Evolutionary conservation across 768 basidiomycete species (phyloP).

Genomic region (Termitomyces sp.): DNA sequence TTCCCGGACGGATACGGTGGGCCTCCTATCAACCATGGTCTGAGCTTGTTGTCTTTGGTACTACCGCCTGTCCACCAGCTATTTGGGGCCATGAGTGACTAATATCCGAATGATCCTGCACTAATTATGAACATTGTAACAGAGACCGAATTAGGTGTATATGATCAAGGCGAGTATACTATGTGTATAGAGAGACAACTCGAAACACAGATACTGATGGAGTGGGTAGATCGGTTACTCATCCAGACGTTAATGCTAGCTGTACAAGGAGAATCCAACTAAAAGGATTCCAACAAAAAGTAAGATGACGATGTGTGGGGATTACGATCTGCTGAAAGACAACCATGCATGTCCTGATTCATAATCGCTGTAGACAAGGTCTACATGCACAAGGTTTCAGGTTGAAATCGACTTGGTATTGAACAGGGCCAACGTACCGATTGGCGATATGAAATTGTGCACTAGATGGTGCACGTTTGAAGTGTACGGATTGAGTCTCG

Average conservation of each 20-base stretch:
- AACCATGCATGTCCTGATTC: conserved; percentile 21
- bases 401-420: neutral
- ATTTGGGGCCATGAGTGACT: too few relatives aligned
- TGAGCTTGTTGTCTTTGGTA: too few relatives aligned
- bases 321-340: conserved; percentile 28
- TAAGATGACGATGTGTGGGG: neutral
- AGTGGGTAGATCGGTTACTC: neutral
- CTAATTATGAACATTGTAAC: too few relatives aligned
- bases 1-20: too few relatives aligned
- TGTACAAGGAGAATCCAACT: neutral
- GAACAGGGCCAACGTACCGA: conserved; percentile 39
- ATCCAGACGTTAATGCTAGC: neutral
- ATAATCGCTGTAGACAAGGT: conserved; percentile 20
- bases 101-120: too few relatives aligned
- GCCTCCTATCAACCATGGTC: too few relatives aligned
- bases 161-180: too few relatives aligned
- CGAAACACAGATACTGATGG: neutral
- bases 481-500: conserved; percentile 30
- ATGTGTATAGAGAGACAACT: too few relatives aligned
- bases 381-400: conserved; percentile 6
- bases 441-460: conserved; percentile 64
- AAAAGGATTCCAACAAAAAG: neutral
- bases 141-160: too few relatives aligned
- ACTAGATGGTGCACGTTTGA: conserved; percentile 47
- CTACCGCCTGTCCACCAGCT: too few relatives aligned